Evolutionary conservation across 805 yeast genomes (phyloP).

Genomic region (Ogataea kodamae): DNA sequence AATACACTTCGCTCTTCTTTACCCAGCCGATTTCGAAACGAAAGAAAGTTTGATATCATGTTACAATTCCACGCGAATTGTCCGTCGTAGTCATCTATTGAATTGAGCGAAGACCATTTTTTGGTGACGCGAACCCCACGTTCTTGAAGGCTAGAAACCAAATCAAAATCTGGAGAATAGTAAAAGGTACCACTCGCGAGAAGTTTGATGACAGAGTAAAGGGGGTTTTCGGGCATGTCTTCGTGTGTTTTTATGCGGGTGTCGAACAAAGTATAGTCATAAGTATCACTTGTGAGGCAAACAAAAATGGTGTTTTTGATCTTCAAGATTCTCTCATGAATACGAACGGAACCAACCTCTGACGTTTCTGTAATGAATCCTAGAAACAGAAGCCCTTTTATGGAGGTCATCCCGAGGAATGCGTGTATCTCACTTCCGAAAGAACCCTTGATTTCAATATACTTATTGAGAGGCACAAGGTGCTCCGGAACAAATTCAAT

Average conservation of each 20-base stretch:
- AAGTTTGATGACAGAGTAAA: slow-evolving; percentile 42
- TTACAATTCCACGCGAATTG: slow-evolving; percentile 51
- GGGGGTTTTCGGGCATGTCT: slow-evolving; percentile 33
- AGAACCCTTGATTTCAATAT: slow-evolving; percentile 38
- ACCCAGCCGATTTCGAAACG: slow-evolving; percentile 43
- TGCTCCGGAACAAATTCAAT: slow-evolving; percentile 52
- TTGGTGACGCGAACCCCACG: slow-evolving; percentile 33
- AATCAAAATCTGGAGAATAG: slow-evolving; percentile 46
- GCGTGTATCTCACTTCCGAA: slow-evolving; percentile 37
- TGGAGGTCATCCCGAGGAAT: slow-evolving; percentile 55
- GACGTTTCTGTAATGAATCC: slow-evolving; percentile 54
- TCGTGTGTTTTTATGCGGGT: slow-evolving; percentile 18
- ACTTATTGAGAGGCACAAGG: slow-evolving; percentile 37
- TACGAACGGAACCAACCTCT: slow-evolving; percentile 58
- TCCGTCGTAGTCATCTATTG: slow-evolving; percentile 40
- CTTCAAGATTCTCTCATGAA: slow-evolving; percentile 48
- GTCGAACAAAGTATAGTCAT: slow-evolving; percentile 37
- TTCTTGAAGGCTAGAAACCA: slow-evolving; percentile 43
- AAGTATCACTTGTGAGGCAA: slow-evolving; percentile 56
- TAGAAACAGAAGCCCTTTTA: slow-evolving; percentile 52
- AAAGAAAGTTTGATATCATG: slow-evolving; percentile 43
- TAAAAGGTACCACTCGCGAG: slow-evolving; percentile 46
- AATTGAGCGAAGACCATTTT: slow-evolving; percentile 23
- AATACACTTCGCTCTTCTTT: slow-evolving; percentile 38
- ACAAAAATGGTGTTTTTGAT: slow-evolving; percentile 62